Base-by-base conservation (phyloP, 1,139 yeast species). In the Yamadazyma kanchanaburiensis region DNA sequence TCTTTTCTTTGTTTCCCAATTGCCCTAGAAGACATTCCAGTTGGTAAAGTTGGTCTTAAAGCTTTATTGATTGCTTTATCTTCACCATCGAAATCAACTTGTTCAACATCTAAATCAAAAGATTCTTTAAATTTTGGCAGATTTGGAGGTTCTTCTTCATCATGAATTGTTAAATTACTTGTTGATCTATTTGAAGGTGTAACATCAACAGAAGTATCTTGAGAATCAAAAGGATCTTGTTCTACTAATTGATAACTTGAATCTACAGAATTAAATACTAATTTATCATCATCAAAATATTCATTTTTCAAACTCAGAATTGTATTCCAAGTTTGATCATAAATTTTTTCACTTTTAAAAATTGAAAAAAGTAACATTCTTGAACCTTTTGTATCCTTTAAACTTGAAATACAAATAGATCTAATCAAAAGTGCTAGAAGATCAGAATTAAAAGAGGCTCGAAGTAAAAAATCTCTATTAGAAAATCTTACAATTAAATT, bases 21-120 rank as follows among this genome's bases (percentile, higher is more conserved):
- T 1, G 79, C 76, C 35, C 62, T 72, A 12, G 54, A 53, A 0
- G 86, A 74, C 80, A 82, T 73, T 3, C 89, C 89, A 2, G 69
- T 53, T 1, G 86, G 88, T 23, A 57, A 65, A 14, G 47, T 57
- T 12, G 74, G 72, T 31, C 67, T 48, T 21, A 68, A 45, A 0
- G 69, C 53, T 9, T 48, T 49, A 16, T 54, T 58, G 9, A 61
- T 47, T 10, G 49, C 58, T 22, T 41, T 43, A 4, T 26, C 29
- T 16, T 53, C 49, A 2, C 32, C 34, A 18, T 35, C 41, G 11
- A 26, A 28, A 10, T 30, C 27, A 8, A 25, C 16, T 6, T 34
- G 30, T 12, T 15, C 32, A 2, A 6, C 10, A 10, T 18, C 20
- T 7, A 8, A 18, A 10, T 7, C 9, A 10, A 18, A 18, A 10